These are phyloP conservation scores for Alternaria postmessia DNA, from an alignment of 2,329 filamentous ascomycete genomes.

Conservation along the genomic window DNA sequence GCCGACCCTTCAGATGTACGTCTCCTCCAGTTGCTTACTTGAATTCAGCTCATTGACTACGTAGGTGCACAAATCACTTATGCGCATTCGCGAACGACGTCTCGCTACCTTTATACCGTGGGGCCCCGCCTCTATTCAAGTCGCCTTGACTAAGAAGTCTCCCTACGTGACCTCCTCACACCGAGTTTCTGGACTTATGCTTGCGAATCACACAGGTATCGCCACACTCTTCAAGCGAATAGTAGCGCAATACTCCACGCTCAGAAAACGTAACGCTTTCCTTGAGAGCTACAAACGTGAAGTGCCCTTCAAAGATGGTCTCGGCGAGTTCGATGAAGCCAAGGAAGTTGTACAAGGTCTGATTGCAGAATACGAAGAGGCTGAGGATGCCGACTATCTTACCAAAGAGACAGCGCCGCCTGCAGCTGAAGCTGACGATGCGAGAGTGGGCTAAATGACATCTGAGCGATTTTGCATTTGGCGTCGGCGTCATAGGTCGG, in stretches of 20 bases:
- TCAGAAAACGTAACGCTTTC: conserved; percentile 96
- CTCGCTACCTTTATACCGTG: conserved; percentile 97
- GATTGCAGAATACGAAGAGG: conserved; percentile 94
- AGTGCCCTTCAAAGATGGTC: conserved; percentile 86
- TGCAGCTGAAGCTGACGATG: conserved; percentile 42
- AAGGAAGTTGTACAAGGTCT: conserved; percentile 89
- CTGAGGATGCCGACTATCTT: conserved; percentile 88
- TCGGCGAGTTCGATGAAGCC: conserved; percentile 95
- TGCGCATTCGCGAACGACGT: conserved; percentile 92
- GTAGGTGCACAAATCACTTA: conserved; percentile 89
- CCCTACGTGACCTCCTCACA: conserved; percentile 95
- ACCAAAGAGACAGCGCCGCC: conserved; percentile 69
- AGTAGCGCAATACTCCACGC: conserved; percentile 87
- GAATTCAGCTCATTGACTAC: conserved; percentile 13
- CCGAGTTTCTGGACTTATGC: conserved; percentile 93
- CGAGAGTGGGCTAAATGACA: conserved; percentile 32
- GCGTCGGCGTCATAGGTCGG: conserved; percentile 11
- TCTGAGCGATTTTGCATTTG: neutral
- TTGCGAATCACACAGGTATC: conserved; percentile 97
- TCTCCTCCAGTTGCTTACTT: neutral
- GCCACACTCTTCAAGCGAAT: conserved; percentile 97
- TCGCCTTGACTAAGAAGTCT: conserved; percentile 94
- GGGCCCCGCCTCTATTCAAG: conserved; percentile 97
- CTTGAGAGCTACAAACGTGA: conserved; percentile 97
- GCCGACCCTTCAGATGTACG: conserved; percentile 90